phyloP scores from a whole-genome alignment of 306 rosid genomes.

The Acacia melanoxylon region DNA sequence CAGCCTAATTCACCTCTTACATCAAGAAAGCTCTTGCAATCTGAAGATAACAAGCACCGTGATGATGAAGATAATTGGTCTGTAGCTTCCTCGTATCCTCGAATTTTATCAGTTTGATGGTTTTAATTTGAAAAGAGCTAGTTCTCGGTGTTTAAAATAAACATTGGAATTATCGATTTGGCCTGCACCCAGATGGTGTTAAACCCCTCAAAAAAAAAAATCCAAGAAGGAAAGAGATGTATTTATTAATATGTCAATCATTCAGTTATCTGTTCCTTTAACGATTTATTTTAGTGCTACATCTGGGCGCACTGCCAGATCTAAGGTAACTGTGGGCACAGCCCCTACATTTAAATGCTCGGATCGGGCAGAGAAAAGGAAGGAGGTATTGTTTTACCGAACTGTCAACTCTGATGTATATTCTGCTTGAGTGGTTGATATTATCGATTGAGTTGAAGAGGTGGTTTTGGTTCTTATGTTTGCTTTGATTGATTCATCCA shows the following conservation, averaged over 20 bases:
- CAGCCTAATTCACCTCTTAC: slow-evolving; percentile 81
- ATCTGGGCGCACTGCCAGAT: slow-evolving; percentile 72
- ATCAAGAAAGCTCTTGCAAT: slow-evolving; percentile 49
- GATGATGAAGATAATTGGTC: slow-evolving; percentile 92
- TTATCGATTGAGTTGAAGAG: slow-evolving; percentile 11
- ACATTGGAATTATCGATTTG: background rate
- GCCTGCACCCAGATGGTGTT: background rate
- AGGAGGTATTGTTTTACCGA: slow-evolving; percentile 60
- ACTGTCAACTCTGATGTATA: slow-evolving; percentile 25
- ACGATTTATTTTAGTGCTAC: slow-evolving; percentile 55
- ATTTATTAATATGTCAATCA: background rate
- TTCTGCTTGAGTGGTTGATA: background rate
- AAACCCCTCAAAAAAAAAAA: no score
- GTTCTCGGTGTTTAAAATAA: slow-evolving; percentile 7
- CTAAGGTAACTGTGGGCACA: slow-evolving; percentile 77
- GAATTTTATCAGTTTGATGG: slow-evolving; percentile 10
- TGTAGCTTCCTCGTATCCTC: slow-evolving; percentile 96
- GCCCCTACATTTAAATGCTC: slow-evolving; percentile 80
- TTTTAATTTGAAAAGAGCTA: slow-evolving; percentile 13
- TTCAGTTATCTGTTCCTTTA: slow-evolving; percentile 45
- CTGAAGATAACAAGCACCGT: slow-evolving; percentile 55
- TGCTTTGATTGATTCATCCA: slow-evolving; percentile 33
- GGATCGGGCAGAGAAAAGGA: slow-evolving; percentile 81
- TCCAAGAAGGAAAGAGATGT: background rate
- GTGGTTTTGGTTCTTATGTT: slow-evolving; percentile 9